Evolutionary conservation across 2,329 filamentous ascomycete species (phyloP), one percentile per base, ranked within the genome.

Genomic region (Fusarium sacchari): DNA sequence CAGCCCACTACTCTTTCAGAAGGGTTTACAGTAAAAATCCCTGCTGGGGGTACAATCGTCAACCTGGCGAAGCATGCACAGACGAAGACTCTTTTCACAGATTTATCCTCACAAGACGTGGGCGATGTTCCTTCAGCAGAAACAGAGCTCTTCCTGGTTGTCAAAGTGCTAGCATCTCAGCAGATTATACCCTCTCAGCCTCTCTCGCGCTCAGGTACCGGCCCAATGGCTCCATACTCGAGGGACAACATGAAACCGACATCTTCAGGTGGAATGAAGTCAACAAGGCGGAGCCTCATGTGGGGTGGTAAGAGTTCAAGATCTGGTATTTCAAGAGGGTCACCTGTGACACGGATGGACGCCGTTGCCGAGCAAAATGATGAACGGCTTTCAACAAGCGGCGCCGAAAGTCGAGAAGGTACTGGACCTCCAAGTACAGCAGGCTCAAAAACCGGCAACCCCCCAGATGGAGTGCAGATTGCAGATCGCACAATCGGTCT

Each of bases 11-110:
- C 91, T 7, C 84, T 98, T 3, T 97, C 95, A 6, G 96, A 99
- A 82, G 92, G 90, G 56, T 98, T 94, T 82, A 89, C 90, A 22
- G 89, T 97, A 59, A 91, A 95, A 60, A 88, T 97, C 20, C 92
- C 93, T 1, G 86, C 93, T 1, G 92, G 92, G 36, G 93, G 94
- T 63, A 89, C 90, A 26, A 90, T 95, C 70, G 88, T 90, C 18
- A 89, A 88, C 67, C 83, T 94, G 55, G 84, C 88, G 15, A 88
- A 91, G 59, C 89, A 90, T 71, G 88, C 89, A 28, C 92, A 92
- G 78, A 89, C 95, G 79, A 94, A 93, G 79, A 97, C 95, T 0
- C 86, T 99, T 5, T 98, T 98, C 76, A 92, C 94, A 6, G 95
- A 98, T 77, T 85, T 99, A 24, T 94, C 91, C 43, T 89, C 93